phyloP scores from a whole-genome alignment of 2,329 filamentous ascomycete genomes.

The Mariannaea sp. region DNA sequence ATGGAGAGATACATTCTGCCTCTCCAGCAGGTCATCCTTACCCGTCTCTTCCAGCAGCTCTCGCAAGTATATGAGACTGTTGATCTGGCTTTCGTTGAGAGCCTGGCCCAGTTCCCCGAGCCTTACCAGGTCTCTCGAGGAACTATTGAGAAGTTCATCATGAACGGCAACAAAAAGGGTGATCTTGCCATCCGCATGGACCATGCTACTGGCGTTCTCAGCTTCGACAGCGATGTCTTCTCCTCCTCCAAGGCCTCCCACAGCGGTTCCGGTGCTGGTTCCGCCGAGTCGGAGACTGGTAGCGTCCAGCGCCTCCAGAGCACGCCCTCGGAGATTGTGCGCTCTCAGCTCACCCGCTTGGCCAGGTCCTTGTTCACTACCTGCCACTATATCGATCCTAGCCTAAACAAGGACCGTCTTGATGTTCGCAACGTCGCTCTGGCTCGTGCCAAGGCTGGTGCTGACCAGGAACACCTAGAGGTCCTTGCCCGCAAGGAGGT shows the following conservation, averaged over 20 bases:
- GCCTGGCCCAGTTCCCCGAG: slow-evolving; percentile 93
- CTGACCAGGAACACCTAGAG: slow-evolving; percentile 88
- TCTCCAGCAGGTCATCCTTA: slow-evolving; percentile 97
- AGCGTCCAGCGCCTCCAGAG: slow-evolving; percentile 95
- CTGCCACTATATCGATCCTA: slow-evolving; percentile 93
- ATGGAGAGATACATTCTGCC: slow-evolving; percentile 97
- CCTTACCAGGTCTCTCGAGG: slow-evolving; percentile 89
- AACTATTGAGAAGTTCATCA: slow-evolving; percentile 99
- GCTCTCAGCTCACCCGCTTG: slow-evolving; percentile 89
- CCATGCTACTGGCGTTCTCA: slow-evolving; percentile 91
- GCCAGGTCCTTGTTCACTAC: slow-evolving; percentile 91
- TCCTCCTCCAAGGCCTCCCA: slow-evolving; percentile 93
- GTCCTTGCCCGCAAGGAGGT: slow-evolving; percentile 84
- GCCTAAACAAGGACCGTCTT: slow-evolving; percentile 80
- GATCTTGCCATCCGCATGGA: slow-evolving; percentile 96
- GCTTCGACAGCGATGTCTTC: slow-evolving; percentile 98
- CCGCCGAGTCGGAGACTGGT: slow-evolving; percentile 81
- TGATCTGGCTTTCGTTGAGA: slow-evolving; percentile 89
- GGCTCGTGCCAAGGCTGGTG: slow-evolving; percentile 80
- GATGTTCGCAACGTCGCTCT: slow-evolving; percentile 81
- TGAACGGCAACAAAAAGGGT: slow-evolving; percentile 99
- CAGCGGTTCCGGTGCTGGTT: slow-evolving; percentile 80
- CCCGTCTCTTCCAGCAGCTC: slow-evolving; percentile 96
- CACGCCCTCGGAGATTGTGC: slow-evolving; percentile 96
- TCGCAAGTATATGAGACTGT: slow-evolving; percentile 99